These are phyloP conservation scores for Tolypocladium amazonense DNA, from an alignment of 2,329 filamentous ascomycete species.

Conservation along the genomic window DNA sequence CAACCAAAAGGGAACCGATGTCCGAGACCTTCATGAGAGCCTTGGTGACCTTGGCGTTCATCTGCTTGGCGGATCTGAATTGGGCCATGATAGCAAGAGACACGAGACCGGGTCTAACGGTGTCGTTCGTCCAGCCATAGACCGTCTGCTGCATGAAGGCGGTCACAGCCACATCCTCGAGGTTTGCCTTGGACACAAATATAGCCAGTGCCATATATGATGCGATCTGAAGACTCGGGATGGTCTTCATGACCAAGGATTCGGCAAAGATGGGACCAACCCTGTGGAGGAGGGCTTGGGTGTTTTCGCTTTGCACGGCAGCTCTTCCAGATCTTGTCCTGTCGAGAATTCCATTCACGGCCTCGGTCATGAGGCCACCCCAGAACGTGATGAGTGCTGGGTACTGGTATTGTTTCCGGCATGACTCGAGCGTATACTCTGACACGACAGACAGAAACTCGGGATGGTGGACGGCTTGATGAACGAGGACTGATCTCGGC, in stretches of 20 bases:
- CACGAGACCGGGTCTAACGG: constrained; percentile 60
- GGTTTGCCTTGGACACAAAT: constrained; percentile 68
- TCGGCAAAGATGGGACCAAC: constrained; percentile 63
- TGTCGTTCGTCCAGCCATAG: constrained; percentile 64
- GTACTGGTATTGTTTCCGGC: constrained; percentile 62
- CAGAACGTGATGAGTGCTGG: constrained; percentile 78
- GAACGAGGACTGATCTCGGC: constrained; percentile 71
- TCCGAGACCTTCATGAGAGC: constrained; percentile 54
- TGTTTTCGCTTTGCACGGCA: constrained; percentile 67
- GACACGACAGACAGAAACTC: constrained; percentile 70
- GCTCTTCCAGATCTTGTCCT: constrained; percentile 63
- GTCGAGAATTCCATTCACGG: constrained; percentile 74
- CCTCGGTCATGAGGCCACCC: constrained; percentile 79
- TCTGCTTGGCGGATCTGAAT: constrained; percentile 57
- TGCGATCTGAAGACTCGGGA: constrained; percentile 70
- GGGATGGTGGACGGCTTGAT: constrained; percentile 69
- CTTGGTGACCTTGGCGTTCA: constrained; percentile 61
- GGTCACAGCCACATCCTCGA: constrained; percentile 72
- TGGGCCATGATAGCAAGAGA: constrained; percentile 76
- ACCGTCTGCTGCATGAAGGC: constrained; percentile 85
- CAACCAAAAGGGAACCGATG: constrained; percentile 46
- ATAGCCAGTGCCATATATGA: constrained; percentile 88
- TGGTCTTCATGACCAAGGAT: constrained; percentile 63
- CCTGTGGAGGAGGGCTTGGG: constrained; percentile 64
- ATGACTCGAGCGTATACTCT: constrained; percentile 64